Conservation (phyloP, 768 basidiomycete genomes). For the Lentinula detonsa region DNA sequence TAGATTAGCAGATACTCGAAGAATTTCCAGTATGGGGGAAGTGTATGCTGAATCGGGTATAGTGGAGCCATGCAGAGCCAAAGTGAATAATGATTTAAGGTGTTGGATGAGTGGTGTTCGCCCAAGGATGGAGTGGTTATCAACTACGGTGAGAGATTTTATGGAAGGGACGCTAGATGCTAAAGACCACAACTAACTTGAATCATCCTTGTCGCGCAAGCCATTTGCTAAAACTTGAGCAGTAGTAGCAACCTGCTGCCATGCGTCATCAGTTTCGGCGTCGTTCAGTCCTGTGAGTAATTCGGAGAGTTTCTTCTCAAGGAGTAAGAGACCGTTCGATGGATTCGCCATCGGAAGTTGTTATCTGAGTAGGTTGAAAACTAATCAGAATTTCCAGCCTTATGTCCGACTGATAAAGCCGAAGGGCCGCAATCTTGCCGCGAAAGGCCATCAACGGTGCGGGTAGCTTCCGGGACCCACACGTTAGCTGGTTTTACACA, state of each 20-base stretch:
- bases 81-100: conserved; percentile 53
- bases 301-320: conserved; percentile 29
- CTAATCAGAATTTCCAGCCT: neutral
- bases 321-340: neutral
- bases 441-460: neutral
- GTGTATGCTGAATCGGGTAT: conserved; percentile 41
- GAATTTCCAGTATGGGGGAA: conserved; percentile 55
- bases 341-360: neutral
- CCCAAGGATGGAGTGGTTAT: conserved; percentile 68
- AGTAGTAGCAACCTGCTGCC: conserved; percentile 45
- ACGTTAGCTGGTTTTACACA: neutral
- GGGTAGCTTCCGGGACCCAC: neutral
- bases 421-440: neutral
- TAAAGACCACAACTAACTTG: conserved; percentile 29
- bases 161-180: conserved; percentile 6
- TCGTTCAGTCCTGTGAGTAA: conserved; percentile 23
- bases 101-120: conserved; percentile 58
- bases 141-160: conserved; percentile 36
- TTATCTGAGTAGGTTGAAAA: neutral
- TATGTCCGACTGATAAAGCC: neutral
- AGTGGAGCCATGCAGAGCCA: conserved; percentile 43
- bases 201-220: conserved; percentile 48
- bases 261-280: conserved; percentile 29
- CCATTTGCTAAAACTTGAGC: conserved; percentile 57
- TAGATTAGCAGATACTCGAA: conserved; percentile 77